Evolutionary conservation across 2,329 filamentous ascomycete genomes (phyloP).

Genomic region (Xylariales sp.): DNA sequence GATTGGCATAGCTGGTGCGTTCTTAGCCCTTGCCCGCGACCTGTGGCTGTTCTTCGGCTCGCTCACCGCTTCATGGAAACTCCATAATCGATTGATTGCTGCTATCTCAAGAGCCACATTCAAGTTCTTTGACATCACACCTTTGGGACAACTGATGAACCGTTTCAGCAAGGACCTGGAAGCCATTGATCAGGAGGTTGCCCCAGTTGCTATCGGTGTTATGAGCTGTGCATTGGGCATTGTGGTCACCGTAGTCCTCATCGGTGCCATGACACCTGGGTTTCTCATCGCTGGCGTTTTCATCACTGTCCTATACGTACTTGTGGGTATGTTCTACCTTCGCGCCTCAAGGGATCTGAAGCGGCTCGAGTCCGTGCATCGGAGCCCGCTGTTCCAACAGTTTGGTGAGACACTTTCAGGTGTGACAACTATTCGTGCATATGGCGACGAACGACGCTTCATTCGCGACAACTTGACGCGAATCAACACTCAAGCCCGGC

Average conservation of each 20-base stretch:
- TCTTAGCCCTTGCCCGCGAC: conserved; percentile 79
- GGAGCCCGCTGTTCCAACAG: conserved; percentile 94
- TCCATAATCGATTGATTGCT: conserved; percentile 75
- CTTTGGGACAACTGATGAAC: conserved; percentile 95
- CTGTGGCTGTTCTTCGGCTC: conserved; percentile 90
- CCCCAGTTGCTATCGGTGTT: conserved; percentile 78
- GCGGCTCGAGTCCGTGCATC: conserved; percentile 86
- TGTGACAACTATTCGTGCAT: conserved; percentile 94
- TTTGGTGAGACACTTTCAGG: conserved; percentile 94
- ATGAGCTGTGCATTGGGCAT: conserved; percentile 63
- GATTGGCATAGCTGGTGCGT: conserved; percentile 71
- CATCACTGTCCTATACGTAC: conserved; percentile 77
- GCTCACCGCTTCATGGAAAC: conserved; percentile 75
- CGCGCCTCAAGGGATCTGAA: conserved; percentile 93
- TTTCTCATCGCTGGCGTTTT: conserved; percentile 85
- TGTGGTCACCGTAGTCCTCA: conserved; percentile 80
- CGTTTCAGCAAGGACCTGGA: conserved; percentile 97
- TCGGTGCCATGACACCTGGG: conserved; percentile 81
- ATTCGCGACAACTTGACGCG: conserved; percentile 83
- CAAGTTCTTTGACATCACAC: conserved; percentile 96
- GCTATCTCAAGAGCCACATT: conserved; percentile 86
- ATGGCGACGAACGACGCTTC: conserved; percentile 89
- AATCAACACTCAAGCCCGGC: conserved; percentile 86
- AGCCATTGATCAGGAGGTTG: conserved; percentile 91
- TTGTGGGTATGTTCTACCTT: conserved; percentile 84